Conservation (phyloP, 2,329 filamentous ascomycete genomes). For the Daldinia sp. region DNA sequence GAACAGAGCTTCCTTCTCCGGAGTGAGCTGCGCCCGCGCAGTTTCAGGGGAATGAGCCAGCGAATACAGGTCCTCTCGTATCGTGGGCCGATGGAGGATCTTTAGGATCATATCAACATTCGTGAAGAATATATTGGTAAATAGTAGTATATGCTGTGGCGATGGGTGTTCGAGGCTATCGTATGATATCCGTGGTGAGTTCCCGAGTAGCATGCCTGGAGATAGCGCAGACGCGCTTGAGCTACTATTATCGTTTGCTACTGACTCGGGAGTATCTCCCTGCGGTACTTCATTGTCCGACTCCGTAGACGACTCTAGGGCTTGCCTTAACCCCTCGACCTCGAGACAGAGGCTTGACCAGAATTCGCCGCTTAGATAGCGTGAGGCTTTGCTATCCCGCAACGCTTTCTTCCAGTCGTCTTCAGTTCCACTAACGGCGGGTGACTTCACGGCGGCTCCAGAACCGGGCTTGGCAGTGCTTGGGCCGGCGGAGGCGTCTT, state of each 20-base stretch:
- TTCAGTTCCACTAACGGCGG: conserved; percentile 1
- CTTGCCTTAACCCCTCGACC: conserved; percentile 60
- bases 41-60: conserved; percentile 51
- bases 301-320: conserved; percentile 59
- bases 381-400: conserved; percentile 46
- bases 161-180: conserved; percentile 51
- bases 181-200: conserved; percentile 38
- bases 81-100: conserved; percentile 59
- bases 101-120: conserved; percentile 61
- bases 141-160: conserved; percentile 54
- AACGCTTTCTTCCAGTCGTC: conserved; percentile 20
- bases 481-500: background rate
- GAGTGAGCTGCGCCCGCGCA: conserved; percentile 36
- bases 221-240: conserved; percentile 30
- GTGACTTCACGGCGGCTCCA: background rate
- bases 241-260: conserved; percentile 21
- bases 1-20: conserved; percentile 53
- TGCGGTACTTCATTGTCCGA: conserved; percentile 53
- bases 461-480: background rate
- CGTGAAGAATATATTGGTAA: conserved; percentile 54
- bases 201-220: conserved; percentile 46
- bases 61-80: conserved; percentile 51
- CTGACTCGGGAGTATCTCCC: conserved; percentile 42
- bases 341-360: conserved; percentile 59
- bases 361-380: conserved; percentile 59